These are phyloP conservation scores for Lipomyces lipofer DNA, from an alignment of 805 yeast genomes.

Conservation along the genomic window DNA sequence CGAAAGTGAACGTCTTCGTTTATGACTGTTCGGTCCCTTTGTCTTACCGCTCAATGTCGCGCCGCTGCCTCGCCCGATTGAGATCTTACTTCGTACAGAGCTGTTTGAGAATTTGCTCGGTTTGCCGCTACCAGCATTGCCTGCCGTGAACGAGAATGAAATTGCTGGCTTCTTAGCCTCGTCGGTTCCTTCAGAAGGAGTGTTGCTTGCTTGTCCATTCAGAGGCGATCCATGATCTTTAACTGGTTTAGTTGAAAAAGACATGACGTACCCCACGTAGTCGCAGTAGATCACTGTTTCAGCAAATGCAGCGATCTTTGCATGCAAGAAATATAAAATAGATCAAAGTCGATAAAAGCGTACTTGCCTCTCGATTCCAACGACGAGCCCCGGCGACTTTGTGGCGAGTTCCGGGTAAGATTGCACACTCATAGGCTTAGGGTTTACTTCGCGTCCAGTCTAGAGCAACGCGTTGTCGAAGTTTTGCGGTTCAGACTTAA, in stretches of 20 bases:
- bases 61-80: slow-evolving; percentile 2
- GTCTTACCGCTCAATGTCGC: slow-evolving; percentile 10
- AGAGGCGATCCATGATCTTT: too few species aligned
- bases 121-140: too few species aligned
- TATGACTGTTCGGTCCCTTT: slow-evolving; percentile 17
- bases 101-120: slow-evolving; percentile 3
- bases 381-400: too few species aligned
- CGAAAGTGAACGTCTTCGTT: slow-evolving; percentile 20
- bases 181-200: too few species aligned
- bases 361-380: too few species aligned
- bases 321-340: too few species aligned
- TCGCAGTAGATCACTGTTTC: background rate
- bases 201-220: too few species aligned
- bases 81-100: slow-evolving; percentile 6
- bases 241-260: background rate
- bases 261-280: background rate
- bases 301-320: too few species aligned
- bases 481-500: background rate
- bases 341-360: background rate
- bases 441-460: too few species aligned
- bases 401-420: too few species aligned
- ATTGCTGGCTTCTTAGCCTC: slow-evolving; percentile 9
- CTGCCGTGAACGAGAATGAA: too few species aligned
- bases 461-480: background rate
- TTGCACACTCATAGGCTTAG: slow-evolving; percentile 2